Conservation (phyloP, 768 basidiomycete genomes). For the Sporobolomyces phaffii region DNA sequence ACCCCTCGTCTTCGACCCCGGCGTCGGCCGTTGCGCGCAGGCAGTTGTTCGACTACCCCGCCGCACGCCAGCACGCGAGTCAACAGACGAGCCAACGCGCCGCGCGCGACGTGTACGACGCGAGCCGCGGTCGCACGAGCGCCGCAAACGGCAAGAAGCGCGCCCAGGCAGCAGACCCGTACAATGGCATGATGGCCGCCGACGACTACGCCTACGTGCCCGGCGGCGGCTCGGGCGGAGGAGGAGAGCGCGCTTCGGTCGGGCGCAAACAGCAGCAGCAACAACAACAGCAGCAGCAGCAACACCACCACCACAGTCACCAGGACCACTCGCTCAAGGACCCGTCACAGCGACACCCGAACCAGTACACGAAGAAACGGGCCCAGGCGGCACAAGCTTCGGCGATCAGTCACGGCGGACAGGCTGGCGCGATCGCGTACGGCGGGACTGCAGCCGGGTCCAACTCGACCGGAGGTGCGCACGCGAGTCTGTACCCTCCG, state of each 20-base stretch:
- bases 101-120: constrained; percentile 30
- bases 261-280: too few relatives aligned
- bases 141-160: constrained; percentile 15
- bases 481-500: constrained; percentile 13
- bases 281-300: constrained; percentile 4
- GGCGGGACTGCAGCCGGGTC: not conserved
- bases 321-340: constrained; percentile 12
- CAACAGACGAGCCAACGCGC: constrained; percentile 11
- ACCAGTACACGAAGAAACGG: constrained; percentile 39
- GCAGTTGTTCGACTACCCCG: constrained; percentile 28
- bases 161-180: not conserved
- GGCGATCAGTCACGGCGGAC: not conserved
- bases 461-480: not conserved
- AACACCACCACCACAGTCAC: not conserved
- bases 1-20: constrained; percentile 19
- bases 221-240: not conserved
- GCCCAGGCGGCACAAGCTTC: not conserved
- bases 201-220: constrained; percentile 20
- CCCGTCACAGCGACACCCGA: constrained; percentile 32
- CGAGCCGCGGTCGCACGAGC: not conserved
- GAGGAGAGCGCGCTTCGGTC: not conserved
- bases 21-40: constrained; percentile 25
- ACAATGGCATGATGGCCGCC: constrained; percentile 22
- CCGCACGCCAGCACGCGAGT: constrained; percentile 13
- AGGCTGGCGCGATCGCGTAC: not conserved